phyloP scores from a whole-genome alignment of 768 basidiomycete species.

The button mushroom (Agaricus bisporus) region DNA sequence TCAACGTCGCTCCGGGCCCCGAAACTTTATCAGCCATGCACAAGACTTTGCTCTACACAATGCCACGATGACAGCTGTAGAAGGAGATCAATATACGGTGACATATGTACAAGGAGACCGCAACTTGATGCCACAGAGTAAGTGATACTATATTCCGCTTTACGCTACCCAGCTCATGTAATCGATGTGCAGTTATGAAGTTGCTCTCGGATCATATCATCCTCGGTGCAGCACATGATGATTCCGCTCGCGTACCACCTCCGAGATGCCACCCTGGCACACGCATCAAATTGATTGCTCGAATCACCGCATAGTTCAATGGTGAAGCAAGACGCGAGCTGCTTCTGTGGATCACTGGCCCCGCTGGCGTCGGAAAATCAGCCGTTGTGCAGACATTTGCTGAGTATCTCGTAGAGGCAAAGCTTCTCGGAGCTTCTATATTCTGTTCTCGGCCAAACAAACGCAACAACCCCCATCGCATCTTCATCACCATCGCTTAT shows the following conservation, averaged over 20 bases:
- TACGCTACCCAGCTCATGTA: background rate
- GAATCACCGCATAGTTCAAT: background rate
- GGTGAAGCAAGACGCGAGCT: too few species aligned
- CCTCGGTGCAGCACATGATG: background rate
- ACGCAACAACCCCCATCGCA: background rate
- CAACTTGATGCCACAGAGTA: too few species aligned
- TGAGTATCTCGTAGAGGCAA: background rate
- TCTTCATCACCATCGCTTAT: constrained; percentile 2
- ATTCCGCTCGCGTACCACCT: background rate
- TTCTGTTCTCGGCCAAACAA: constrained; percentile 2
- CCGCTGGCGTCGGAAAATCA: constrained; percentile 9
- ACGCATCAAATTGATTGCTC: background rate
- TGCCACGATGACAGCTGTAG: too few species aligned
- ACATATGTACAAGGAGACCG: too few species aligned
- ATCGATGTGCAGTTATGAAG: background rate
- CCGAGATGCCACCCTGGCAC: background rate
- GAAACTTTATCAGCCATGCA: too few species aligned
- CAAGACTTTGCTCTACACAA: too few species aligned
- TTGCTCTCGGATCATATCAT: background rate
- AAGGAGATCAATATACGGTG: too few species aligned
- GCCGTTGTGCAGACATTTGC: constrained; percentile 3
- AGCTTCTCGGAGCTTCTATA: background rate
- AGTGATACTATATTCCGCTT: too few species aligned
- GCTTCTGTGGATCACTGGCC: constrained; percentile 6
- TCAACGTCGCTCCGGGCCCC: too few species aligned